phyloP scores from a whole-genome alignment of 129 eudicot species.

The Silybum marianum region DNA sequence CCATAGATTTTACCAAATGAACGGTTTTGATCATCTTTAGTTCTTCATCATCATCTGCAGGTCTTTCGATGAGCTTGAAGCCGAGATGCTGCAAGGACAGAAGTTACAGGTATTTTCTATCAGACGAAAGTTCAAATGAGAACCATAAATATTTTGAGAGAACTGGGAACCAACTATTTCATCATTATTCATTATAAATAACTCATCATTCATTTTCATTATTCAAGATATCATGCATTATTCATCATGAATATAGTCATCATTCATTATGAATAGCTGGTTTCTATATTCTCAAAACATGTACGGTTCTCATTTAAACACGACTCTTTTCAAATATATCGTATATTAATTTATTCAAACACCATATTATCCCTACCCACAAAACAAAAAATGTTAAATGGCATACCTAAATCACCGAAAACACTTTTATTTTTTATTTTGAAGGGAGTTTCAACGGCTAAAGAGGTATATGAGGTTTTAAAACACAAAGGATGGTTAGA shows the following conservation, averaged over 20 bases:
- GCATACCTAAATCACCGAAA: neutral
- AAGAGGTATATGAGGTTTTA: constrained; percentile 89
- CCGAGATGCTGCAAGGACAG: constrained; percentile 98
- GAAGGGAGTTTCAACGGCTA: constrained; percentile 95
- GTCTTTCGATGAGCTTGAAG: constrained; percentile 98
- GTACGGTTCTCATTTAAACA: neutral
- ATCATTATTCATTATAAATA: neutral
- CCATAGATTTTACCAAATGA: neutral
- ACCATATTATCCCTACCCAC: neutral
- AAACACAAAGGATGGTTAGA: constrained; percentile 87
- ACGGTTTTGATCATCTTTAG: constrained; percentile 14
- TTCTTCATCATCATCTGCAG: constrained; percentile 35
- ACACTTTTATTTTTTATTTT: constrained; percentile 17
- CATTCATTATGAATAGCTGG: neutral
- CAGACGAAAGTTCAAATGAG: neutral
- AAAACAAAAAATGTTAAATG: neutral
- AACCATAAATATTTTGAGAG: neutral
- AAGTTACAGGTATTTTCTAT: constrained; percentile 75
- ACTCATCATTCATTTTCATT: neutral
- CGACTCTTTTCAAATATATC: neutral
- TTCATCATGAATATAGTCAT: neutral
- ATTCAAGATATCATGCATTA: too few species aligned
- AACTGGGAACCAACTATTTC: neutral
- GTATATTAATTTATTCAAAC: neutral
- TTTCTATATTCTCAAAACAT: neutral